Base-by-base conservation (phyloP, 352 stramenopile species). In the Phytophthora tubulina region DNA sequence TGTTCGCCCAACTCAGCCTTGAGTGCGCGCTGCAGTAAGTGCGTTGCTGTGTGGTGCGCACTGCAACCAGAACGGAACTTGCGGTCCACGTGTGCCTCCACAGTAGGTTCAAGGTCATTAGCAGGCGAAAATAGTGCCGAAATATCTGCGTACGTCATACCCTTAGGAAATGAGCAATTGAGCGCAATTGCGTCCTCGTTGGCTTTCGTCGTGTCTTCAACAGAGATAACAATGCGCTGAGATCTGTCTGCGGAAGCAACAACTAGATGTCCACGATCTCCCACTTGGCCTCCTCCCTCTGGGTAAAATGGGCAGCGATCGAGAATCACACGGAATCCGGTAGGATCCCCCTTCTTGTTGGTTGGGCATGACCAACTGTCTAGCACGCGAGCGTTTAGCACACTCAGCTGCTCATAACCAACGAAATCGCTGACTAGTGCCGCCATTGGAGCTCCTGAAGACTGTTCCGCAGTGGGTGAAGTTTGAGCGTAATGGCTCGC, bases 1-100 rank as follows among this genome's bases (percentile, higher is more conserved):
- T 95, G 84, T 39, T 89, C 79, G 36, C 87, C 86, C 33, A 96
- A 57, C 33, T 91, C 83, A 10, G 73, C 62, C 48, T 91, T 91
- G 2, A 96, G 75, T 21, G 86, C 86, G 41, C 70, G 51, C 63
- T 96, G 88, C 2, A 96, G 77, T 41, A 96, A 54, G 54, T 96
- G 89, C 10, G 89, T 96, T 27, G 87, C 86, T 33, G 86, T 90
- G 82, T 96, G 89, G 52, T 96, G 88, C 3, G 82, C 75, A 51
- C 75, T 67, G 51, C 85, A 91, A 11, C 84, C 75, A n/a, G 50
- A 57, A 32, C 84, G 86, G 39, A 89, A 86, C 49, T 66, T 74
- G 13, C 31, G 42, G 62, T 94, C 78, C 15, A 95, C 88, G 3
- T 73, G 46, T 1, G 76, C 85, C 6, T 84, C 65, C 0, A 92